Evolutionary conservation across 495 filamentous ascomycete species (phyloP).

Genomic region (Penicillium cataractarum): DNA sequence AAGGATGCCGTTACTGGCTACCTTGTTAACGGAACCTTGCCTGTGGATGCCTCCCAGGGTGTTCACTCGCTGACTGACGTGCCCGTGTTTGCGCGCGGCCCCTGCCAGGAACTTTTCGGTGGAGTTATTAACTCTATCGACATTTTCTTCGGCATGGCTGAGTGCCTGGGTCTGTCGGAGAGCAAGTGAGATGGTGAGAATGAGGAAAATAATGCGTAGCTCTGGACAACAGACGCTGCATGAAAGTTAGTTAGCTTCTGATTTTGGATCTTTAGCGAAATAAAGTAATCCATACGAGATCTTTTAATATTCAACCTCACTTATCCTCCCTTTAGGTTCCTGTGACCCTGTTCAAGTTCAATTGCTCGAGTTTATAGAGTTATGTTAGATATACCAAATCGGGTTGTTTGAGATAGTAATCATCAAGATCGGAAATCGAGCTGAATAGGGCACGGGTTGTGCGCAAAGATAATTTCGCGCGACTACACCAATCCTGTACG

Average conservation of each 20-base stretch:
- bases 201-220: background rate
- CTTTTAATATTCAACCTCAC: too few relatives aligned
- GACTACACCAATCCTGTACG: too few relatives aligned
- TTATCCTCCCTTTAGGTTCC: too few relatives aligned
- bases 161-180: slow-evolving; percentile 63
- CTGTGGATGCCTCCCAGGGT: slow-evolving; percentile 56
- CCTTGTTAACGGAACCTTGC: slow-evolving; percentile 69
- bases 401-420: too few relatives aligned
- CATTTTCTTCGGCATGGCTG: slow-evolving; percentile 72
- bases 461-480: too few relatives aligned
- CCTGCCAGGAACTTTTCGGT: slow-evolving; percentile 71
- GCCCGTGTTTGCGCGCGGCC: slow-evolving; percentile 71
- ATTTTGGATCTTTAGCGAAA: background rate
- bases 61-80: slow-evolving; percentile 78
- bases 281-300: too few relatives aligned
- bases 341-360: too few relatives aligned
- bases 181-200: background rate
- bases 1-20: slow-evolving; percentile 66
- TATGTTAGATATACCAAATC: too few relatives aligned
- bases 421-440: too few relatives aligned
- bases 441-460: too few relatives aligned
- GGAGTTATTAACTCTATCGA: slow-evolving; percentile 71
- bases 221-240: background rate
- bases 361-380: too few relatives aligned
- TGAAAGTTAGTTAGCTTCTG: background rate